Evolutionary conservation across 2,329 filamentous ascomycete genomes (phyloP), one percentile per base, ranked within the genome.

Genomic region (Botrytis aclada): DNA sequence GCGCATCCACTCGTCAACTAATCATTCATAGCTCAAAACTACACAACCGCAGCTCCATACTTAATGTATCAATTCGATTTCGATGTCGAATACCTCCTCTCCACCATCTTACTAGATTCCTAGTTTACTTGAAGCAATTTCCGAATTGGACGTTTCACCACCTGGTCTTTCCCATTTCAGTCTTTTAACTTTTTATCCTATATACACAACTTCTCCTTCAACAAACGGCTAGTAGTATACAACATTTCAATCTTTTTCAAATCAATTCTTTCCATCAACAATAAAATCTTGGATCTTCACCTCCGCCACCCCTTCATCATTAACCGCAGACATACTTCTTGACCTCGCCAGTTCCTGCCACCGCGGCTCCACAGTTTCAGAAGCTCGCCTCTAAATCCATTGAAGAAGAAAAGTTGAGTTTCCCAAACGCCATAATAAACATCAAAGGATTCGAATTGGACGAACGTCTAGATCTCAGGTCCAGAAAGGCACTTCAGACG

Each of bases 1-100:
- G 64, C 45, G 64, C 64, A 67, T 67, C 64, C 64, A 67, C 64
- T 29, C 29, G 41, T 39, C n/a, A n/a, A 39, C 32, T 54, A 51
- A 45, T 29, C 39, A 66, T 66, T 34, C 45, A 34, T 37, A 51
- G 22, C 22, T 66, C 45, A 54, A 32, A 25, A 39, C 45, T 66
- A 54, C 64, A n/a, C 14, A 61, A 8, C 34, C 34, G 43, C 51
- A 37, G 29, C 43, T 66, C 32, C 63, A 51, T 66, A 51, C 41
- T 51, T n/a, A 29, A 54, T 39, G 25, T 51, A 66, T 54, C 25
- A 20, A 39, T 54, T 39, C 64, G 25, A 14, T 54, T 39, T 54
- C 18, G 1, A 54, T n/a, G 12, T 9, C 45, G 37, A 54, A 54
- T 41, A 14, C 25, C n/a, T n/a, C n/a, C n/a, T 54, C 64, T 54